These are phyloP conservation scores for Leccinum variicolor DNA, from an alignment of 768 basidiomycete genomes.

Conservation along the genomic window DNA sequence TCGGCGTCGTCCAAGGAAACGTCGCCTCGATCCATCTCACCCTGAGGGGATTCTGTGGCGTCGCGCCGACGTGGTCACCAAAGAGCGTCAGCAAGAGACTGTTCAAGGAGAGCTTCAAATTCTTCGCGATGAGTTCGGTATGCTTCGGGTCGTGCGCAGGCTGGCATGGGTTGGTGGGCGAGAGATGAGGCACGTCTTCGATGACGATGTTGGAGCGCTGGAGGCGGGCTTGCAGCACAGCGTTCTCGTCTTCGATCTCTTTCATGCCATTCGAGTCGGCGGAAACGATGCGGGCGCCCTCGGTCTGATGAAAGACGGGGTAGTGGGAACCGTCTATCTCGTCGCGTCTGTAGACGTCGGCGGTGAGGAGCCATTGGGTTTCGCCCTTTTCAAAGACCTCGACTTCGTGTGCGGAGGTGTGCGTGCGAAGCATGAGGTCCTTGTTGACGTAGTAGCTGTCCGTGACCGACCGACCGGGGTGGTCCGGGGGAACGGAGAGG, in stretches of 20 bases:
- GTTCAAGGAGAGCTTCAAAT: conserved; percentile 89
- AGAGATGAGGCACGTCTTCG: conserved; percentile 77
- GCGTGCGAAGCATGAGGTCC: conserved; percentile 89
- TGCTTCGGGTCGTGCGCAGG: conserved; percentile 68
- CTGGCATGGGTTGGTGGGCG: conserved; percentile 78
- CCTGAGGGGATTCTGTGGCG: conserved; percentile 65
- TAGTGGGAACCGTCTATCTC: conserved; percentile 97
- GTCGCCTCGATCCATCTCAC: conserved; percentile 98
- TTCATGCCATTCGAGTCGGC: conserved; percentile 54
- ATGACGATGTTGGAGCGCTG: conserved; percentile 76
- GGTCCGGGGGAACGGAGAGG: conserved; percentile 89
- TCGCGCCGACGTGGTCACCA: conserved; percentile 51
- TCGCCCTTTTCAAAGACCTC: conserved; percentile 78
- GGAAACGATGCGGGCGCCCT: conserved; percentile 83
- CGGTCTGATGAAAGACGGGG: conserved; percentile 98
- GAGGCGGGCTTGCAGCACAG: conserved; percentile 54
- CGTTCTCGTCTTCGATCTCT: conserved; percentile 72
- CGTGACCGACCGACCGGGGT: conserved; percentile 85
- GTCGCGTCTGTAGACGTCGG: conserved; percentile 97
- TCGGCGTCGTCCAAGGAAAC: conserved; percentile 97
- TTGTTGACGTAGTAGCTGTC: conserved; percentile 97
- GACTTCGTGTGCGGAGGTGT: conserved; percentile 98
- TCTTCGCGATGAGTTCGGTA: conserved; percentile 71
- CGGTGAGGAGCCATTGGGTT: conserved; percentile 85
- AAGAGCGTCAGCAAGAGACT: conserved; percentile 81